These are phyloP conservation scores for Penicillium thymicola DNA, from an alignment of 2,329 filamentous ascomycete genomes.

Conservation along the genomic window DNA sequence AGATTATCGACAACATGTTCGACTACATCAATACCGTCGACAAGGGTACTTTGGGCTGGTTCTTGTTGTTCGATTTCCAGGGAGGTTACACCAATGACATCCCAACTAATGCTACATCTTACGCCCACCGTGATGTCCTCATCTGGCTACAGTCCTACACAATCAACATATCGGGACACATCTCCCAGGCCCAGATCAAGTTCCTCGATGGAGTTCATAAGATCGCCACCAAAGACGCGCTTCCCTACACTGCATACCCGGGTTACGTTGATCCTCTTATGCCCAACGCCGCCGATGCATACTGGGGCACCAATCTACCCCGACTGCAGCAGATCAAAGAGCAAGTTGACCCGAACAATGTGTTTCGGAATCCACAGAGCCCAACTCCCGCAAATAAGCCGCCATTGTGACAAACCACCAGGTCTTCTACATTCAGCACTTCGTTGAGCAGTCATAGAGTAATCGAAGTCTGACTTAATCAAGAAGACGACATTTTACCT, in stretches of 20 bases:
- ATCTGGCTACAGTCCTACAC: constrained; percentile 62
- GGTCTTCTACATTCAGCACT: neutral
- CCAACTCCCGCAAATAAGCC: neutral
- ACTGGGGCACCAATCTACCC: neutral
- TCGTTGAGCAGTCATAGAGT: neutral
- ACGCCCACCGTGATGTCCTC: constrained; percentile 60
- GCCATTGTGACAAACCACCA: neutral
- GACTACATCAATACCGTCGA: neutral
- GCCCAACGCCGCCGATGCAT: neutral
- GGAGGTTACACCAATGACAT: constrained; percentile 52
- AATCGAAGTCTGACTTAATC: neutral
- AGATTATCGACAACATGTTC: neutral
- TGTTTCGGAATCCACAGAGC: neutral
- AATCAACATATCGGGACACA: constrained; percentile 45
- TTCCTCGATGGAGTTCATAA: constrained; percentile 8
- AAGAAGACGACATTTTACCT: neutral
- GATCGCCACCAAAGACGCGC: constrained; percentile 5
- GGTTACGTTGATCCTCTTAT: neutral
- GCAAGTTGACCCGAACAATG: neutral
- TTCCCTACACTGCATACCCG: neutral
- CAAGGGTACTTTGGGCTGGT: neutral
- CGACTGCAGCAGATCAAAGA: neutral
- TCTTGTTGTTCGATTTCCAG: constrained; percentile 52
- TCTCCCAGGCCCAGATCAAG: constrained; percentile 30
- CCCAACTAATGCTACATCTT: constrained; percentile 55